These are phyloP conservation scores for Amphirosellinia nigrospora DNA, from an alignment of 495 filamentous ascomycete species.

Conservation along the genomic window DNA sequence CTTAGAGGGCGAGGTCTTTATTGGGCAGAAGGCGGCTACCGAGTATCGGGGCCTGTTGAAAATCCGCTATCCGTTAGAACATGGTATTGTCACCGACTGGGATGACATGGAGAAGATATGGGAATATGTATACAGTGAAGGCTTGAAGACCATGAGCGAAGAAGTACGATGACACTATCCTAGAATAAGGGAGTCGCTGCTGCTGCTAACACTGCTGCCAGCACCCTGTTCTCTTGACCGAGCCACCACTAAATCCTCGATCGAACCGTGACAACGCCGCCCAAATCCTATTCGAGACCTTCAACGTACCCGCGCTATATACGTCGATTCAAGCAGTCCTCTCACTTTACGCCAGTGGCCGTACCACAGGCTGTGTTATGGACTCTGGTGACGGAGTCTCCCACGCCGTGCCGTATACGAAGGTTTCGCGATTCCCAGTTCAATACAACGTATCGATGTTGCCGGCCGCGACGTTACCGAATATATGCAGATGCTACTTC, in stretches of 20 bases:
- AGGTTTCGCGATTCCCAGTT: constrained; percentile 94
- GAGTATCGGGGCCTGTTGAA: constrained; percentile 93
- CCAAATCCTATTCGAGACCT: constrained; percentile 98
- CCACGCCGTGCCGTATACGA: constrained; percentile 96
- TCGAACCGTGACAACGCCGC: constrained; percentile 95
- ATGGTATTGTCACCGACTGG: constrained; percentile 99
- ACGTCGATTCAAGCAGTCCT: constrained; percentile 97
- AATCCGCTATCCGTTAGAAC: constrained; percentile 93
- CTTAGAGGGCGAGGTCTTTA: constrained; percentile 96
- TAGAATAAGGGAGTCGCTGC: constrained; percentile 21
- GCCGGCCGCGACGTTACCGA: constrained; percentile 98
- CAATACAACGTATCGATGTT: constrained; percentile 94
- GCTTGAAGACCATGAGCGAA: constrained; percentile 92
- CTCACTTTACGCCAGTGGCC: constrained; percentile 93
- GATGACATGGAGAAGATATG: constrained; percentile 99
- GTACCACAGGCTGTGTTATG: constrained; percentile 94
- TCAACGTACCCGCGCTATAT: constrained; percentile 96
- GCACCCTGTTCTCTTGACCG: constrained; percentile 96
- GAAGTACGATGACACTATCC: constrained; percentile 64
- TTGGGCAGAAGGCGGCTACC: constrained; percentile 86
- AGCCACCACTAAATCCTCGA: constrained; percentile 94
- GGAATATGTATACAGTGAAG: constrained; percentile 71
- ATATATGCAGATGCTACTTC: constrained; percentile 86
- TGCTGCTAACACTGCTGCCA: constrained; percentile 42
- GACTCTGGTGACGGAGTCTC: constrained; percentile 97